phyloP scores from a whole-genome alignment of 2,329 filamentous ascomycete genomes.

The Fusarium sp. region DNA sequence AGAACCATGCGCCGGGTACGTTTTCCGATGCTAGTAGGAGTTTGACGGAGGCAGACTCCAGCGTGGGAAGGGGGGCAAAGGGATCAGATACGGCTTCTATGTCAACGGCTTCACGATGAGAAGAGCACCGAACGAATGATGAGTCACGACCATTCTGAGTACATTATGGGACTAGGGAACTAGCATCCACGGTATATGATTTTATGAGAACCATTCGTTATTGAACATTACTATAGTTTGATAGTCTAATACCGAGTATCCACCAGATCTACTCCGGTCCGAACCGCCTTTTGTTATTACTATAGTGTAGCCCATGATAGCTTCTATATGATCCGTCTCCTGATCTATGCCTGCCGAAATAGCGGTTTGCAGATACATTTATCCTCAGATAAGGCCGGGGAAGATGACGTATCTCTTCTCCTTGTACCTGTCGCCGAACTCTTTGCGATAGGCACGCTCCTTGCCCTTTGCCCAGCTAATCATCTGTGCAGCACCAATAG shows the following conservation, averaged over 20 bases:
- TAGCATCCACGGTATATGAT: not conserved
- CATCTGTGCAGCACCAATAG: conserved; percentile 82
- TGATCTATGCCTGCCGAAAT: not conserved
- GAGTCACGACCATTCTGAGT: not conserved
- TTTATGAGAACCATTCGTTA: not conserved
- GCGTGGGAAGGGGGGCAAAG: conserved; percentile 46
- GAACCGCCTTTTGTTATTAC: not conserved
- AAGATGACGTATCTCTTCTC: conserved; percentile 89
- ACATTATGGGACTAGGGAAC: conserved; percentile 1
- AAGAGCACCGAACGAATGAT: not conserved
- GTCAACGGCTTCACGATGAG: conserved; percentile 45
- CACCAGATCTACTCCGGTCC: conserved; percentile 1
- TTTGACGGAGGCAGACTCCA: conserved; percentile 50
- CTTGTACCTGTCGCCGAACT: conserved; percentile 94
- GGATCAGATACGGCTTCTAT: conserved; percentile 52
- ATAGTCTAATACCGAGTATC: conserved; percentile 2
- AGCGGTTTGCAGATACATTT: too few species aligned
- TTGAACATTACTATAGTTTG: not conserved
- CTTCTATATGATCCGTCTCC: not conserved
- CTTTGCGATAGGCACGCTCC: conserved; percentile 87
- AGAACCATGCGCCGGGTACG: conserved; percentile 35
- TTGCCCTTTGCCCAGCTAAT: conserved; percentile 88
- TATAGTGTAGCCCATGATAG: not conserved
- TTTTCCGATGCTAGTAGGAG: conserved; percentile 52
- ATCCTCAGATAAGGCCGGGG: conserved; percentile 74